phyloP scores from a whole-genome alignment of 148 eudicot genomes.

The Rhododendron molle region DNA sequence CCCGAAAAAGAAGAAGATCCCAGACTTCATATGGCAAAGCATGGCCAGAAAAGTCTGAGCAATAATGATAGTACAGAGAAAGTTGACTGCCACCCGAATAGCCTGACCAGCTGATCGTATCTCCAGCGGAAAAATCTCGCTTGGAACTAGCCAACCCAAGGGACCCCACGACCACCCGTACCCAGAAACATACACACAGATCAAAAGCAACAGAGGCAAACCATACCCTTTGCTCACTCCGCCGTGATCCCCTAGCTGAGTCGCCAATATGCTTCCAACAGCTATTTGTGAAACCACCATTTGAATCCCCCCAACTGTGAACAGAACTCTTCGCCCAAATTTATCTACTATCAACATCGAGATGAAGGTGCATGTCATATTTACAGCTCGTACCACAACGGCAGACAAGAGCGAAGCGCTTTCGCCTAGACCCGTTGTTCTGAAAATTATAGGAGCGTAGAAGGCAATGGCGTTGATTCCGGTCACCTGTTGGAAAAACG shows the following conservation, averaged over 20 bases:
- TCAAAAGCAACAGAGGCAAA: neutral
- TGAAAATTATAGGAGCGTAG: constrained; percentile 39
- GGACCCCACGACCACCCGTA: constrained; percentile 19
- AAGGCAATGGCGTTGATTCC: constrained; percentile 37
- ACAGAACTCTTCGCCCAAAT: neutral
- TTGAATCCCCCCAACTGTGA: constrained; percentile 7
- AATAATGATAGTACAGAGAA: constrained; percentile 7
- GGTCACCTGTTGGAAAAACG: constrained; percentile 26
- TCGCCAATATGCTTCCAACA: neutral
- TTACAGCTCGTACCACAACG: neutral
- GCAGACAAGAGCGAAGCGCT: constrained; percentile 17
- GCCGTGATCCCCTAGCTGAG: neutral
- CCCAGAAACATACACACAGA: constrained; percentile 10
- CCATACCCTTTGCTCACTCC: neutral
- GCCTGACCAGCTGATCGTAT: constrained; percentile 9
- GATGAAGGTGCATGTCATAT: neutral
- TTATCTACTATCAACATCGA: constrained; percentile 11
- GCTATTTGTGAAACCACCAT: neutral
- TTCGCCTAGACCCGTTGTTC: constrained; percentile 36
- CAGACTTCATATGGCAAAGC: constrained; percentile 6
- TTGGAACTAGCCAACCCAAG: constrained; percentile 15
- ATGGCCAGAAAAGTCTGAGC: neutral
- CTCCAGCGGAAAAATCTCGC: constrained; percentile 15
- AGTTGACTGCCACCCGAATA: constrained; percentile 4
- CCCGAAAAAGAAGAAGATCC: constrained; percentile 39